These are phyloP conservation scores for Cladosporium sp. DNA, from an alignment of 2,329 filamentous ascomycete genomes.

Conservation along the genomic window DNA sequence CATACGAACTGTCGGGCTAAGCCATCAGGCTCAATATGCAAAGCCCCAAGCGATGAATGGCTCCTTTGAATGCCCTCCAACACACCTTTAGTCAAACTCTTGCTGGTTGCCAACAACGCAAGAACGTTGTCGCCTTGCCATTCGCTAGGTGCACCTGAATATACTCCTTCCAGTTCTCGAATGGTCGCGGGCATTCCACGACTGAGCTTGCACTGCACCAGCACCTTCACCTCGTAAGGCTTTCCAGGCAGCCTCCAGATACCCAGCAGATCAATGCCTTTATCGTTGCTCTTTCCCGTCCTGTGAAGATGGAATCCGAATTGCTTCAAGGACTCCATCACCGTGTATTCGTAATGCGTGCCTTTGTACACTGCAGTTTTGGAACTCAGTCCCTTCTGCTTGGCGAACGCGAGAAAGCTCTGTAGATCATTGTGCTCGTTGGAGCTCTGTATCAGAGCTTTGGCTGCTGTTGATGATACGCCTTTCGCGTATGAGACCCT, in stretches of 20 bases:
- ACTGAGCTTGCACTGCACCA: constrained; percentile 69
- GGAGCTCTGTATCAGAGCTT: not conserved
- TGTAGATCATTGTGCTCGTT: constrained; percentile 62
- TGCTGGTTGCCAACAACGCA: constrained; percentile 69
- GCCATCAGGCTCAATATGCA: constrained; percentile 63
- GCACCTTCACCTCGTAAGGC: constrained; percentile 41
- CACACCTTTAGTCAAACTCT: constrained; percentile 75
- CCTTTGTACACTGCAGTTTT: constrained; percentile 66
- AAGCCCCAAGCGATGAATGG: constrained; percentile 70
- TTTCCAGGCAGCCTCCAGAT: constrained; percentile 62
- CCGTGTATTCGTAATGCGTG: constrained; percentile 76
- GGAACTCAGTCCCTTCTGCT: constrained; percentile 57
- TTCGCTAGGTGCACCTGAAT: constrained; percentile 70
- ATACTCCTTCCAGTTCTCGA: constrained; percentile 79
- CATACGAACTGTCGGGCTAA: constrained; percentile 68
- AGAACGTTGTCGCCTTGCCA: constrained; percentile 69
- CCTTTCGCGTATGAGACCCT: constrained; percentile 11
- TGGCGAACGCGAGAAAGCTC: constrained; percentile 67
- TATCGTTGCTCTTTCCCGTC: constrained; percentile 67
- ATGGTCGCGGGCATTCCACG: constrained; percentile 60
- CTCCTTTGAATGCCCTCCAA: constrained; percentile 70
- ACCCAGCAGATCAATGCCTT: constrained; percentile 74
- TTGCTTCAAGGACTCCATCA: constrained; percentile 56
- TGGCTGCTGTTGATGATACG: not conserved
- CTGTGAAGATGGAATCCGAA: constrained; percentile 68